Evolutionary conservation across 2,329 filamentous ascomycete species (phyloP).

Genomic region (Alternaria ethzedia): DNA sequence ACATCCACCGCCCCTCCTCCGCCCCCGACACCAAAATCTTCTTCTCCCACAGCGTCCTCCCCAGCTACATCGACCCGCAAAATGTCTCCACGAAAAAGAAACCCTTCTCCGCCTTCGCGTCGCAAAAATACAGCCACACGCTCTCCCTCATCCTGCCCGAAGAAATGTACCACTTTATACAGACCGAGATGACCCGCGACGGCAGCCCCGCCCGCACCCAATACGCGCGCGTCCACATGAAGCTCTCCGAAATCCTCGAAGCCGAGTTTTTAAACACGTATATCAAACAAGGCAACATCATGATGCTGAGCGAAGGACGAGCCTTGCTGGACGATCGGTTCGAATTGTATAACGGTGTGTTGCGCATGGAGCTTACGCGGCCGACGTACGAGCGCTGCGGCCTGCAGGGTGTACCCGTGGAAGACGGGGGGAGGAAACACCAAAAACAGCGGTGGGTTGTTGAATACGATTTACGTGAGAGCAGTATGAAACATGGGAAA

Average conservation of each 20-base stretch:
- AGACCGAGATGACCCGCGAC: conserved; percentile 20
- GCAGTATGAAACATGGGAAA: conserved; percentile 82
- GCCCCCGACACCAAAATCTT: conserved; percentile 68
- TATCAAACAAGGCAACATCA: conserved; percentile 79
- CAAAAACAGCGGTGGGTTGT: conserved; percentile 79
- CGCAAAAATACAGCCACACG: conserved; percentile 72
- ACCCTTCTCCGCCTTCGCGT: conserved; percentile 74
- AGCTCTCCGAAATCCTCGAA: conserved; percentile 72
- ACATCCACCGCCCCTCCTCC: conserved; percentile 40
- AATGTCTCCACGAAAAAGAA: conserved; percentile 65
- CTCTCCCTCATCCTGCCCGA: conserved; percentile 76
- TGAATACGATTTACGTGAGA: conserved; percentile 74
- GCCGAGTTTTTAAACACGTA: conserved; percentile 82
- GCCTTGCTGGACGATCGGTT: conserved; percentile 75
- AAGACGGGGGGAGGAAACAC: conserved; percentile 65
- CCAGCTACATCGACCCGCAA: conserved; percentile 70
- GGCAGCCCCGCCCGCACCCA: conserved; percentile 42
- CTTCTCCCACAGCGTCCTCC: conserved; percentile 72
- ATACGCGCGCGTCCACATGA: conserved; percentile 76
- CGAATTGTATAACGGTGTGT: conserved; percentile 69
- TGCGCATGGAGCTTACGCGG: conserved; percentile 80
- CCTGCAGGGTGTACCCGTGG: conserved; percentile 72
- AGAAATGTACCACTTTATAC: conserved; percentile 52
- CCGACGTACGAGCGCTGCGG: conserved; percentile 84
- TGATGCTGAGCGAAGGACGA: conserved; percentile 83